Evolutionary conservation across 106 monocot species (phyloP).

Genomic region (Amphibolis antarctica): DNA sequence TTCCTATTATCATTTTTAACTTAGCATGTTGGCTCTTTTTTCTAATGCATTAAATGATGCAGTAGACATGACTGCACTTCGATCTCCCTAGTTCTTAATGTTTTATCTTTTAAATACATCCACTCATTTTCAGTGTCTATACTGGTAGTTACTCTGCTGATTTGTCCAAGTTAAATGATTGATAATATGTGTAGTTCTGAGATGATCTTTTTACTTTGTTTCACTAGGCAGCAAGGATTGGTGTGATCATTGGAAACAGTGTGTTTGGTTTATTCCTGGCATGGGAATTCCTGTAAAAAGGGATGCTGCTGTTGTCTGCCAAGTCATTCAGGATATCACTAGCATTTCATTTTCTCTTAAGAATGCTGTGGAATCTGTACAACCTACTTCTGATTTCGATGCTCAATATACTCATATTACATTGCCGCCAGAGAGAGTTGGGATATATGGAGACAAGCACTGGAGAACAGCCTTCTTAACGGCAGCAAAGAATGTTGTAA

Average conservation of each 20-base stretch:
- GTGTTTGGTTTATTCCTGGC: slow-evolving; percentile 75
- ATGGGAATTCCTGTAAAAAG: slow-evolving; percentile 33
- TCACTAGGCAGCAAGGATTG: slow-evolving; percentile 35
- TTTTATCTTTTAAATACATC: too few relatives aligned
- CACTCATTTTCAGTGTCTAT: too few relatives aligned
- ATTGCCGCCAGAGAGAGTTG: slow-evolving; percentile 69
- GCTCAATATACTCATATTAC: slow-evolving; percentile 19
- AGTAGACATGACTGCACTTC: too few relatives aligned
- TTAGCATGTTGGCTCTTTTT: too few relatives aligned
- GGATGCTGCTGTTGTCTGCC: slow-evolving; percentile 28
- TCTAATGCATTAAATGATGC: too few relatives aligned
- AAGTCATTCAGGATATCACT: slow-evolving; percentile 55
- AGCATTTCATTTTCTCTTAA: slow-evolving; percentile 52
- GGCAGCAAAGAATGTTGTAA: slow-evolving; percentile 59
- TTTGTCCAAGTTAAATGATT: neutral
- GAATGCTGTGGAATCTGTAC: slow-evolving; percentile 6
- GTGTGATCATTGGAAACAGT: slow-evolving; percentile 98
- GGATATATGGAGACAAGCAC: slow-evolving; percentile 60
- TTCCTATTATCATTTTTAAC: too few relatives aligned
- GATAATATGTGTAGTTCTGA: neutral
- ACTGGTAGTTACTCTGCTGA: neutral
- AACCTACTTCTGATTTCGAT: neutral
- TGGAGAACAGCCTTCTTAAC: slow-evolving; percentile 43
- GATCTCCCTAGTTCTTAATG: too few relatives aligned
- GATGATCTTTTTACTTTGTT: neutral